Conservation (phyloP, 192 early-diverging fungal species). For the Mortierella antarctica region DNA sequence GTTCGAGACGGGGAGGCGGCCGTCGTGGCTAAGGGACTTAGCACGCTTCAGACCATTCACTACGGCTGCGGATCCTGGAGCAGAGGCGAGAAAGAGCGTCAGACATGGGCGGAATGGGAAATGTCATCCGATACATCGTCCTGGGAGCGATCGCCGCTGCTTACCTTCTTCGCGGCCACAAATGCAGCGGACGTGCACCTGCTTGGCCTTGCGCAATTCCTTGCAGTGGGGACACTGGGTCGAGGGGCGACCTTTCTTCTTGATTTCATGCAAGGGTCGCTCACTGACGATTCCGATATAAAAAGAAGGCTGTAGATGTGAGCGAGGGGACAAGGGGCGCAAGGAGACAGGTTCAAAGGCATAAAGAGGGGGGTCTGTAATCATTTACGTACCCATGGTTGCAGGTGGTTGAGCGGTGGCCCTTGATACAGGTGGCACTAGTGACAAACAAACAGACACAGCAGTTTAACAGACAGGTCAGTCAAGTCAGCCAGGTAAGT, state of each 20-base stretch:
- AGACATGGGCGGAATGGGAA: neutral
- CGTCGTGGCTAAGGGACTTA: conserved; percentile 49
- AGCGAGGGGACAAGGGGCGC: neutral
- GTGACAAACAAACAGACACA: neutral
- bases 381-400: conserved; percentile 52
- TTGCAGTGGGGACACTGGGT: conserved; percentile 81
- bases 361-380: neutral
- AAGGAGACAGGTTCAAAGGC: neutral
- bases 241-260: conserved; percentile 77
- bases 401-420: conserved; percentile 66
- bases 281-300: conserved; percentile 28
- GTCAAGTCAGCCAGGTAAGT: neutral
- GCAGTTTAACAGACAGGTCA: neutral
- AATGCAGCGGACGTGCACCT: conserved; percentile 77
- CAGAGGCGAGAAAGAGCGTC: neutral
- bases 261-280: conserved; percentile 69
- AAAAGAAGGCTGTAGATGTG: neutral
- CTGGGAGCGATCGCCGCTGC: neutral
- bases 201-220: conserved; percentile 70
- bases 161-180: conserved; percentile 61
- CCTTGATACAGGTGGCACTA: conserved; percentile 66
- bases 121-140: neutral
- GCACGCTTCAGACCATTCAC: conserved; percentile 49
- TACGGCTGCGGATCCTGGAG: conserved; percentile 28
- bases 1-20: conserved; percentile 28